Evolutionary conservation across 768 basidiomycete species (phyloP), one percentile per base, ranked within the genome.

Genomic region (Serendipita indica): DNA sequence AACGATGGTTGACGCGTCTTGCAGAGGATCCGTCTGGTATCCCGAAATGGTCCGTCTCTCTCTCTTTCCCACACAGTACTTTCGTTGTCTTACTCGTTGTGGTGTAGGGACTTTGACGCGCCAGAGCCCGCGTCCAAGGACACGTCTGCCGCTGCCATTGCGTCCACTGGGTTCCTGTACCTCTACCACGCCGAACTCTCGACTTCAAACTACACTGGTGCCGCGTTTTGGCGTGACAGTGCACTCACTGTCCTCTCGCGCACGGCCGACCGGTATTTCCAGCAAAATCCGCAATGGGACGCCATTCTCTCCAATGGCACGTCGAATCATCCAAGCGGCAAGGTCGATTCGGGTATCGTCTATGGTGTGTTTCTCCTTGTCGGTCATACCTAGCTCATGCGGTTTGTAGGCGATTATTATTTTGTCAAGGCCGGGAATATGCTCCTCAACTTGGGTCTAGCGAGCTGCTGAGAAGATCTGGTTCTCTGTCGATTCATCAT

Each of bases 291-390:
- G 14, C 43, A 35, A n/a, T 84, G 81, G 80, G 75, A 82, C 64
- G 82, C 80, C 63, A 67, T 84, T 25, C 71, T 84, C 39, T 77
- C 81, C 1, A 81, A 83, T 64, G 82, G 79, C 33, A 83, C 83
- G 4, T 80, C 82, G 3, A 80, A 82, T 65, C 71, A 71, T 65
- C 80, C 77, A 2, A 74, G 71, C 33, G 61, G 61, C 49, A 7
- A 3, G n/a, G 20, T 6, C 34, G 34, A 35, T 20, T 84, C 82
- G 2, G 83, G 81, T 0, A 82, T 77, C 43, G 75, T 81, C 10
- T 79, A 79, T 64, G 78, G 77, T 76, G 57, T 27, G 71, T 62
- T 1, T 25, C 52, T 3, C 20, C 12, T 20, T n/a, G n/a, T n/a
- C n/a, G n/a, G n/a, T n/a, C n/a, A n/a, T n/a, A n/a, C 10, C 46